Evolutionary conservation across 768 basidiomycete species (phyloP), one percentile per base, ranked within the genome.

Genomic region (Strobilomyces dryophilus): DNA sequence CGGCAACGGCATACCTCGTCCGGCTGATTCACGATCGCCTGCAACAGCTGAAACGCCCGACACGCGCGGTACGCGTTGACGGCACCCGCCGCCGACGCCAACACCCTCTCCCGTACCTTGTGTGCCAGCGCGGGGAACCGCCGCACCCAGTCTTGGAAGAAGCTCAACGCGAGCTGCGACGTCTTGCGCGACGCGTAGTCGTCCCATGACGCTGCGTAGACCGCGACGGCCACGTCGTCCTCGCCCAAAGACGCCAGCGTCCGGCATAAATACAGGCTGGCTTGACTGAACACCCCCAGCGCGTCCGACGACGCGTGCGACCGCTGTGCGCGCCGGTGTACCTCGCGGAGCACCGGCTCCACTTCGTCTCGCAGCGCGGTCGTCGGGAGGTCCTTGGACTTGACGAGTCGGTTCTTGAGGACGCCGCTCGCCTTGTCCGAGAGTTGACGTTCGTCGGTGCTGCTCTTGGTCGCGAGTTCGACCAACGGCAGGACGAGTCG

Each of bases 401-500:
- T 92, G 51, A 77, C 80, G 52, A 95, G 76, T 36, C 91, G 81
- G 24, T 78, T 79, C 37, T 82, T 81, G 40, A 98, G 75, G 55
- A 98, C 81, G 24, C 89, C 86, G 53, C 80, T 79, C 1, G 92
- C 86, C 71, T 98, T 98, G 67, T 91, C 87, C 11, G 87, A 79
- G n/a, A 98, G 75, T 61, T 97, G 94, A 42, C 79, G 81, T 69
- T 98, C 94, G 69, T 94, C 89, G 26, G 79, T 67, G 43, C 84
- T 76, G 31, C 83, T 80, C 49, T 78, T 76, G 42, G 81, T 76
- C 45, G 87, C 78, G 43, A 98, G 78, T 48, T 88, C 85, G 53
- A 95, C 73, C 34, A 99, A 75, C 9, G 95, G 89, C 3, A 85
- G 58, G 57, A 97, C 75, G 45, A 91, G 74, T 36, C 79, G 82